Conservation (phyloP, 129 eudicot species). For the Smallanthus sonchifolius region DNA sequence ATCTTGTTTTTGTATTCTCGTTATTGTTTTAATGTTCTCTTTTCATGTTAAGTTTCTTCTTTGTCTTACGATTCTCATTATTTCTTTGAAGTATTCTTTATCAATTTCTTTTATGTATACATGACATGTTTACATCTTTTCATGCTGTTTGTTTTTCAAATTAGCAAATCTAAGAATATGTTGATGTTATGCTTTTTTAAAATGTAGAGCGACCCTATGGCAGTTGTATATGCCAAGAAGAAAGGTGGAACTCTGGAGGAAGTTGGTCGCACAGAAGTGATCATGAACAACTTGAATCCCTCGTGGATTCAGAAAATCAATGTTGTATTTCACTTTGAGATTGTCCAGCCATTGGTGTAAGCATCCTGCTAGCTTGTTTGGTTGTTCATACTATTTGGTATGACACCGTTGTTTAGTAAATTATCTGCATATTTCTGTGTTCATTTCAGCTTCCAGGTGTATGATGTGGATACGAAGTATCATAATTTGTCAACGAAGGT, state of each 20-base stretch:
- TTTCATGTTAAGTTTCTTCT: background rate
- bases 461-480: conserved; percentile 86
- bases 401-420: background rate
- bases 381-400: conserved; percentile 12
- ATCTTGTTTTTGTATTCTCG: background rate
- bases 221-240: conserved; percentile 60
- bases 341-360: conserved; percentile 78
- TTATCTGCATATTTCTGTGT: conserved; percentile 7
- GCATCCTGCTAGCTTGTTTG: conserved; percentile 21
- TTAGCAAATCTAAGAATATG: background rate
- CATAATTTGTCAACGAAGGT: conserved; percentile 84
- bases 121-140: background rate
- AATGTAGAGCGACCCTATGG: conserved; percentile 95
- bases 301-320: conserved; percentile 75
- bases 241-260: conserved; percentile 70
- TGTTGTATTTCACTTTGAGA: conserved; percentile 80
- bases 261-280: conserved; percentile 95
- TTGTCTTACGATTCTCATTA: background rate
- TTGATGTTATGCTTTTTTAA: conserved; percentile 14
- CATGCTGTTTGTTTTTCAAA: conserved; percentile 2
- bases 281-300: conserved; percentile 86
- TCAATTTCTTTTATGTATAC: background rate
- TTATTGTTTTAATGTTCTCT: background rate
- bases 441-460: conserved; percentile 72
- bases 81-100: background rate